These are phyloP conservation scores for Paspalum vaginatum DNA, from an alignment of 176 grass and related monocot genomes.

Conservation along the genomic window DNA sequence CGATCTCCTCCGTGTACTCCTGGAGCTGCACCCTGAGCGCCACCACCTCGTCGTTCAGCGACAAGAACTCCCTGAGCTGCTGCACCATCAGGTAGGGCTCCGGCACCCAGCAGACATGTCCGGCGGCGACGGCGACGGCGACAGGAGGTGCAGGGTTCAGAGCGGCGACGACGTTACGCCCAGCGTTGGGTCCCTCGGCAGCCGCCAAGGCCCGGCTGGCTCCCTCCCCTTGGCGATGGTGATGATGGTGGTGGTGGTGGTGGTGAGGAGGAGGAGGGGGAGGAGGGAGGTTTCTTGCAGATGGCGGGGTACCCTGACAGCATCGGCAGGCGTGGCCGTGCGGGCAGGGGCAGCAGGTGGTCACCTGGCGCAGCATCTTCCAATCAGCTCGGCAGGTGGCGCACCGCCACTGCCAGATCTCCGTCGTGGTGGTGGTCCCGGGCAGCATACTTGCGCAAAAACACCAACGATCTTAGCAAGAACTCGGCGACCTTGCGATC, in stretches of 20 bases:
- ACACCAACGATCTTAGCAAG: neutral
- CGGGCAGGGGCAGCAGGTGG: neutral
- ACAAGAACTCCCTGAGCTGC: conserved; percentile 30
- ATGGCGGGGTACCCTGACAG: neutral
- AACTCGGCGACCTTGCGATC: neutral
- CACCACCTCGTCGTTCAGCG: conserved; percentile 5
- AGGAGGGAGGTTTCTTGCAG: neutral
- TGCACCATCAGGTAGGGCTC: conserved; percentile 20
- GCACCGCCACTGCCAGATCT: conserved; percentile 34
- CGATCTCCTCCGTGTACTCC: conserved; percentile 26
- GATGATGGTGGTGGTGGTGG: neutral
- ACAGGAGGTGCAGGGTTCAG: neutral
- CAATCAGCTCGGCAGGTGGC: neutral
- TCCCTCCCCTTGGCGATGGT: neutral
- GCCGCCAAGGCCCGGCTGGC: neutral
- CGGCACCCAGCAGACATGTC: conserved; percentile 7
- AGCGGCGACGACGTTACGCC: neutral
- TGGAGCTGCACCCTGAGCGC: conserved; percentile 36
- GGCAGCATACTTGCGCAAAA: neutral
- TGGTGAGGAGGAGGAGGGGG: neutral
- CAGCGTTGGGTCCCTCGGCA: neutral
- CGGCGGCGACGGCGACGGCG: neutral
- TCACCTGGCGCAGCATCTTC: conserved; percentile 30
- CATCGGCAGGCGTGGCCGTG: conserved; percentile 3
- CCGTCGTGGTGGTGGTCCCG: neutral